These are phyloP conservation scores for Venustampulla echinocandica DNA, from an alignment of 495 filamentous ascomycete genomes.

Conservation along the genomic window DNA sequence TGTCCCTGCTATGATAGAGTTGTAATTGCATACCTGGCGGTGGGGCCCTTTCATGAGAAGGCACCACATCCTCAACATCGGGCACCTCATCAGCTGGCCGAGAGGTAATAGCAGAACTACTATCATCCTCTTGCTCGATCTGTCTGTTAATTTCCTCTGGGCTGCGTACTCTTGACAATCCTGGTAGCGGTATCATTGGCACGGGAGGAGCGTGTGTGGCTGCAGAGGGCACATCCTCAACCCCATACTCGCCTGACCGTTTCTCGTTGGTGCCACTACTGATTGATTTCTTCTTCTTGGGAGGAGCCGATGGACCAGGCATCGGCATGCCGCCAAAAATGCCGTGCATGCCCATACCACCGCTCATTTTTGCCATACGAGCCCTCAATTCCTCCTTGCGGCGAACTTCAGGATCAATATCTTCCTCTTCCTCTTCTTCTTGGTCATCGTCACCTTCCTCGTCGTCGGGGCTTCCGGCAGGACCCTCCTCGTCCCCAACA, in stretches of 20 bases:
- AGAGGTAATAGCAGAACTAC: slow-evolving; percentile 25
- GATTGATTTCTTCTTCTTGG: slow-evolving; percentile 57
- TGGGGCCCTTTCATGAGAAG: slow-evolving; percentile 32
- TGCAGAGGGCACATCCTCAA: slow-evolving; percentile 33
- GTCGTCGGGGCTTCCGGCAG: slow-evolving; percentile 34
- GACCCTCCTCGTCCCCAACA: slow-evolving; percentile 32
- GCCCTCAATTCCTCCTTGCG: slow-evolving; percentile 84
- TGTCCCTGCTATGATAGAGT: neutral
- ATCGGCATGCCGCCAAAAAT: slow-evolving; percentile 67
- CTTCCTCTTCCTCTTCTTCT: slow-evolving; percentile 77
- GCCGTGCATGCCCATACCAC: slow-evolving; percentile 94
- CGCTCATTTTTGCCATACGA: slow-evolving; percentile 97
- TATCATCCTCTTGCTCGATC: slow-evolving; percentile 21
- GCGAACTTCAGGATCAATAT: slow-evolving; percentile 82
- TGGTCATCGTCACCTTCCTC: slow-evolving; percentile 52
- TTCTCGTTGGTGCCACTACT: slow-evolving; percentile 28
- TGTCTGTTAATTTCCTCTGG: slow-evolving; percentile 25
- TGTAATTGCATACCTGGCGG: slow-evolving; percentile 29
- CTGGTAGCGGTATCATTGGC: slow-evolving; percentile 67
- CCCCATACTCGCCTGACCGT: slow-evolving; percentile 33
- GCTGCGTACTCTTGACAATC: slow-evolving; percentile 48
- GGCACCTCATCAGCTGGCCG: slow-evolving; percentile 41
- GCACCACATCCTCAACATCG: slow-evolving; percentile 57
- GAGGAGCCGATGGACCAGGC: slow-evolving; percentile 37
- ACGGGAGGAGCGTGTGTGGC: slow-evolving; percentile 55